Percentiles rank a stretch among this genome's conserved stretches.
phyloP scores from a whole-genome alignment of 805 yeast species.

The Zygoascus tannicola region DNA sequence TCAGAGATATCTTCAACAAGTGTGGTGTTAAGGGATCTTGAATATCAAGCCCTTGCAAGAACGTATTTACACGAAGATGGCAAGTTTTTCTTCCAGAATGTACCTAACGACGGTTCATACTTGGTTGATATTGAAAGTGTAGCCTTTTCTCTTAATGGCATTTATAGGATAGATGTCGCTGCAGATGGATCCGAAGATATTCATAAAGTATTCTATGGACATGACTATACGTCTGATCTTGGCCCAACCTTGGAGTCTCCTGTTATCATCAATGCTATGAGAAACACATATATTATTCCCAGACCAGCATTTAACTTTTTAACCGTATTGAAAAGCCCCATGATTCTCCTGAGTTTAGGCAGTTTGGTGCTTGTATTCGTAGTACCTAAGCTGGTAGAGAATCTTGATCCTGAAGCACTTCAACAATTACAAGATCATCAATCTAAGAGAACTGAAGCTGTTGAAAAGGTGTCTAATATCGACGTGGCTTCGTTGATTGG shows the following conservation, averaged over 20 bases:
- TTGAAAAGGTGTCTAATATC: constrained; percentile 18
- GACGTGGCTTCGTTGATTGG: constrained; percentile 28
- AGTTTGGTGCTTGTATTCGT: constrained; percentile 27
- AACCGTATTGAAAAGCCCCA: constrained; percentile 28
- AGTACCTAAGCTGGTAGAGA: constrained; percentile 25
- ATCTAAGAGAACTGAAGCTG: constrained; percentile 11
- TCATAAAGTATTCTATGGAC: constrained; percentile 22
- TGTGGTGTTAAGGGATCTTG: constrained; percentile 3
- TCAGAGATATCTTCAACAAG: constrained; percentile 10
- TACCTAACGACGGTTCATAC: constrained; percentile 20
- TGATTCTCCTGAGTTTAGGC: constrained; percentile 27
- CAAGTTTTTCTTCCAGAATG: constrained; percentile 19
- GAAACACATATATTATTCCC: constrained; percentile 19
- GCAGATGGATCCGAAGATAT: constrained; percentile 16
- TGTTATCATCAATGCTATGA: constrained; percentile 21
- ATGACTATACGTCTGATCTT: constrained; percentile 16
- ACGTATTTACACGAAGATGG: constrained; percentile 12
- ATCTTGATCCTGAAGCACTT: constrained; percentile 29
- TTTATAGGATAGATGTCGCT: constrained; percentile 18
- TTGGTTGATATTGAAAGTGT: constrained; percentile 17
- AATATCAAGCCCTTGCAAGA: neutral
- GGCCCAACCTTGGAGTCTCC: constrained; percentile 29
- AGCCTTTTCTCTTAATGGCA: constrained; percentile 11
- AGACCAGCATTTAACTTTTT: constrained; percentile 25
- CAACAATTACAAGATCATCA: constrained; percentile 25